These are phyloP conservation scores for Rhynchospora pubera DNA, from an alignment of 176 grass and related monocot species.

Conservation along the genomic window DNA sequence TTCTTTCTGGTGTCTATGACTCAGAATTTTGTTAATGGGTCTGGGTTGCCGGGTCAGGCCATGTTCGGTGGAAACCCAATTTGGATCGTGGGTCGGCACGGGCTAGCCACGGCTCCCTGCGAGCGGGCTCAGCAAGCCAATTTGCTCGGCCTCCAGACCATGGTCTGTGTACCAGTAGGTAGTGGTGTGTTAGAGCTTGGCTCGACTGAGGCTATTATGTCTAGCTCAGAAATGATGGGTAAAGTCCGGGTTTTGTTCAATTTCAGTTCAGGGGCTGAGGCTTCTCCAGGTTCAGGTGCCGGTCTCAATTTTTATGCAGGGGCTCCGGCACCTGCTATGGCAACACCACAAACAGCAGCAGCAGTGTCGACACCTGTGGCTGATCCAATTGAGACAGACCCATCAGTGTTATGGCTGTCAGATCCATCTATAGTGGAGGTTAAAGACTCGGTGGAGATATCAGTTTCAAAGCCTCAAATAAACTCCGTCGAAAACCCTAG, in stretches of 20 bases:
- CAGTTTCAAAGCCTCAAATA: slow-evolving; percentile 68
- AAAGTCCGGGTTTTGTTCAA: slow-evolving; percentile 61
- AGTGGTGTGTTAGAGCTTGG: slow-evolving; percentile 89
- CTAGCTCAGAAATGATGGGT: slow-evolving; percentile 46
- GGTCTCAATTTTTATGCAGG: background rate
- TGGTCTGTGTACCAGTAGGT: slow-evolving; percentile 76
- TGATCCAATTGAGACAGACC: slow-evolving; percentile 59
- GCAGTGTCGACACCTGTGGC: background rate
- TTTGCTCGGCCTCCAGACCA: slow-evolving; percentile 73
- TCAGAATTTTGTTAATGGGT: slow-evolving; percentile 56
- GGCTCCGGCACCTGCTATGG: background rate
- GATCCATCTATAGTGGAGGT: slow-evolving; percentile 52
- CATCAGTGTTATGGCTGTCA: slow-evolving; percentile 76
- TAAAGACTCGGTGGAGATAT: slow-evolving; percentile 72
- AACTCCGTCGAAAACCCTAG: slow-evolving; percentile 61
- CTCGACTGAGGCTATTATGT: slow-evolving; percentile 65
- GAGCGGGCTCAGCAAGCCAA: slow-evolving; percentile 71
- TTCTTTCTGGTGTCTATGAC: slow-evolving; percentile 99
- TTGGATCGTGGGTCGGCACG: slow-evolving; percentile 42
- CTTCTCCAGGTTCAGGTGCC: background rate
- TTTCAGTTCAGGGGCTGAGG: slow-evolving; percentile 28
- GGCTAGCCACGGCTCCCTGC: slow-evolving; percentile 36
- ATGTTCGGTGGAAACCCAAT: slow-evolving; percentile 32
- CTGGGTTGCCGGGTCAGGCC: slow-evolving; percentile 51
- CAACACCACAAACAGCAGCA: background rate